Conservation (phyloP, 257 asterid species). For the Ophiorrhiza pumila region DNA sequence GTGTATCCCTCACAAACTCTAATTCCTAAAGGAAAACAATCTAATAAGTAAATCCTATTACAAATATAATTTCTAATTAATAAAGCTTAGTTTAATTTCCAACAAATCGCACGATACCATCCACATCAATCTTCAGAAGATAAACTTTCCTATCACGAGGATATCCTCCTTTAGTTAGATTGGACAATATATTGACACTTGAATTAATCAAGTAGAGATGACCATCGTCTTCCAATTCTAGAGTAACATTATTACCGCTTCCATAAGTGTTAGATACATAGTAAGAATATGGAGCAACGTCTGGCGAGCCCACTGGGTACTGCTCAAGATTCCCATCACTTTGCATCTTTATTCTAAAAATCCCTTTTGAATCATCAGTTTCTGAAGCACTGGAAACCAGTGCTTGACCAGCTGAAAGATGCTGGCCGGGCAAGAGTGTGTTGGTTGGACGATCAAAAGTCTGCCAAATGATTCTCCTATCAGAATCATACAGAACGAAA, state of each 20-base stretch:
- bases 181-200: neutral
- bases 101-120: constrained; percentile 44
- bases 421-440: constrained; percentile 43
- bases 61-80: too few species aligned
- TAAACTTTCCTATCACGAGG: constrained; percentile 19
- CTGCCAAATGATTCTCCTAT: constrained; percentile 35
- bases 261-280: neutral
- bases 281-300: constrained; percentile 18
- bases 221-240: constrained; percentile 36
- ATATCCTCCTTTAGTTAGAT: constrained; percentile 30
- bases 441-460: constrained; percentile 49
- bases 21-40: too few species aligned
- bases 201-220: constrained; percentile 45
- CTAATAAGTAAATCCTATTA: too few species aligned
- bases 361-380: constrained; percentile 23
- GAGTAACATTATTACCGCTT: constrained; percentile 18
- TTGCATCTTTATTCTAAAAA: constrained; percentile 43
- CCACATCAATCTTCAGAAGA: constrained; percentile 35
- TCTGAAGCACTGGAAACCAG: constrained; percentile 41
- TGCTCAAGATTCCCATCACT: constrained; percentile 47
- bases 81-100: too few species aligned
- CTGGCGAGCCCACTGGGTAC: constrained; percentile 28
- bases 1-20: too few species aligned
- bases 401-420: constrained; percentile 9
- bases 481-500: constrained; percentile 36